Base-by-base conservation (phyloP, 257 asterid species). In the Solanum sejunctum region DNA sequence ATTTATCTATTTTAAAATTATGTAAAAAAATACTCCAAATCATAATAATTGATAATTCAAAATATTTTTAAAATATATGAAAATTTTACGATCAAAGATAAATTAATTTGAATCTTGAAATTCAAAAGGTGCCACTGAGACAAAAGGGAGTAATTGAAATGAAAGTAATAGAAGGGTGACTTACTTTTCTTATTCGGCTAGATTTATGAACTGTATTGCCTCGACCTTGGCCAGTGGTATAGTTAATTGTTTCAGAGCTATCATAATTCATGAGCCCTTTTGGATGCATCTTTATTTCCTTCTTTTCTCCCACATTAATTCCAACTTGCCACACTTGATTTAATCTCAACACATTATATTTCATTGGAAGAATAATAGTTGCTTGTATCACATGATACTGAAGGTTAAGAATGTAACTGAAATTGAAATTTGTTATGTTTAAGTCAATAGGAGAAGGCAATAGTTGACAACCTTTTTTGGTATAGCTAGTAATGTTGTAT, bases 301-400 rank as follows among this genome's bases (percentile, higher is more conserved):
- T 83, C 6, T 64, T 93, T 1, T 2, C 87, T 5, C 21, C 66
- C 43, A 26, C 43, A 41, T 61, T 55, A 39, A 82, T 78, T 69
- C 97, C 96, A 3, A 88, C 84, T 75, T 93, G 97, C 94, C 93
- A 91, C 45, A 93, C 95, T 6, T 89, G 72, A 47, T 90, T 84
- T 16, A 85, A 13, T 5, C 84, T 85, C 41, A 88, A 85, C 3
- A 47, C 41, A 3, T 88, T 69, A 80, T 88, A 92, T 67, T 78
- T 91, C 1, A 0, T 3, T 0, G 96, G 90, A 77, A 93, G 85
- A 13, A 69, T 11, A 3, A 92, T 15, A 5, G 87, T 75, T 2
- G 96, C 96, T 4, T 56, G 8, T 20, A 92, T 90, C 80, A 82
- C 84, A 81, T 88, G 71, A 6, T 90, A 88, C 10, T 57, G 41